Conservation (phyloP, 1,284 basidiomycete genomes). For the Sporisorium sorghi region DNA sequence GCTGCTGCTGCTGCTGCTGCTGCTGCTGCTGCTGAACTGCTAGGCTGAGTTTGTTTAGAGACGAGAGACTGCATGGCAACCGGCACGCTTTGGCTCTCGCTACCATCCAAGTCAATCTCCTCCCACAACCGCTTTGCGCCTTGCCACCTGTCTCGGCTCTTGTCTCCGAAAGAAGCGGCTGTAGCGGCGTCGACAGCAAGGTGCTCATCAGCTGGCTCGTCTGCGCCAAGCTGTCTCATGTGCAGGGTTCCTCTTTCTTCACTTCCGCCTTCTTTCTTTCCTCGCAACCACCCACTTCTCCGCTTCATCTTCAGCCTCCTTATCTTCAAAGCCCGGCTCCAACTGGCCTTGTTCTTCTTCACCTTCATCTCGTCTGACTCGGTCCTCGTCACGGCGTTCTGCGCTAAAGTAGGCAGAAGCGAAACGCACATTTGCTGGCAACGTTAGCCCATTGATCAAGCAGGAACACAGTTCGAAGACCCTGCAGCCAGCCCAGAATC, state of each 20-base stretch:
- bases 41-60: background rate
- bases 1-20: too few species aligned
- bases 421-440: background rate
- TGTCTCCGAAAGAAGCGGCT: background rate
- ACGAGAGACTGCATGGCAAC: background rate
- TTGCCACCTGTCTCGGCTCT: background rate
- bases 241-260: constrained; percentile 1
- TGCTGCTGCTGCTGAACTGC: too few species aligned
- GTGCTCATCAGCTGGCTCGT: too few species aligned
- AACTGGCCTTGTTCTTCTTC: background rate
- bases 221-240: background rate
- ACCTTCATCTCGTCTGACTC: background rate
- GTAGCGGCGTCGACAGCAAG: too few species aligned
- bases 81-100: background rate
- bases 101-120: background rate
- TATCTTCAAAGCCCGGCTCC: too few species aligned
- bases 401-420: background rate
- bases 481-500: too few species aligned
- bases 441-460: too few species aligned
- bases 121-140: background rate
- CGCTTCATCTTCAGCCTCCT: too few species aligned
- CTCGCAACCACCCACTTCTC: too few species aligned
- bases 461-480: too few species aligned
- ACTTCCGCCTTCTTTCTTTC: background rate
- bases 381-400: background rate